These are phyloP conservation scores for Crithidia thermophila DNA, from an alignment of 208 protist species.

Conservation along the genomic window DNA sequence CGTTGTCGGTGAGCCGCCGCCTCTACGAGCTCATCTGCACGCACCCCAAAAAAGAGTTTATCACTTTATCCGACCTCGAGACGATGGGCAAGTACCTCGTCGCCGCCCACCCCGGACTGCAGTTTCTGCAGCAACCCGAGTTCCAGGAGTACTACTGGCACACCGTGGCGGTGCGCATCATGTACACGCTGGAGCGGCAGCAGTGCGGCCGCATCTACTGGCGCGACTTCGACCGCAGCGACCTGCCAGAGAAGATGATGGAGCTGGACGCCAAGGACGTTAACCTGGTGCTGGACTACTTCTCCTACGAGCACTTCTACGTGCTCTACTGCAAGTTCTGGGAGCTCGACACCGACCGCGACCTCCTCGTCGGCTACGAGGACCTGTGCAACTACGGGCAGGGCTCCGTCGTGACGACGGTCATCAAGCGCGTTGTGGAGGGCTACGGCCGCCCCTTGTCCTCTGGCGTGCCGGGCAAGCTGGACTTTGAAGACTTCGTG, in stretches of 20 bases:
- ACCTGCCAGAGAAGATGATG: constrained; percentile 84
- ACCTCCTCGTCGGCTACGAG: constrained; percentile 85
- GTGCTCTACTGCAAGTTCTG: constrained; percentile 99
- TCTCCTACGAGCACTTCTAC: constrained; percentile 99
- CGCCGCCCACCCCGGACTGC: constrained; percentile 88
- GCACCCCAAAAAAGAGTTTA: constrained; percentile 44
- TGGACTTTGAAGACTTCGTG: constrained; percentile 96
- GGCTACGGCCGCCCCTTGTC: constrained; percentile 68
- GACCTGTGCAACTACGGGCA: constrained; percentile 92
- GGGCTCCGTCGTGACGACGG: constrained; percentile 59
- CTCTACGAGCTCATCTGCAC: constrained; percentile 81
- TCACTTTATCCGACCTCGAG: constrained; percentile 78
- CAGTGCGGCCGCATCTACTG: constrained; percentile 78
- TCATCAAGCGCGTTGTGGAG: constrained; percentile 84
- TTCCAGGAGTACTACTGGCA: constrained; percentile 96
- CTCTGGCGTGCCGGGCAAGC: constrained; percentile 49
- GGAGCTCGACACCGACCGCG: constrained; percentile 97
- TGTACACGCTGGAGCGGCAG: constrained; percentile 92
- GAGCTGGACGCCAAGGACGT: constrained; percentile 87
- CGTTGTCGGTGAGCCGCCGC: constrained; percentile 61
- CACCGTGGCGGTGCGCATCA: constrained; percentile 95
- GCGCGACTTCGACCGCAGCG: constrained; percentile 84
- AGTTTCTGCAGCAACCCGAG: constrained; percentile 95
- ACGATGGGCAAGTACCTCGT: constrained; percentile 76
- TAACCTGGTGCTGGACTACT: constrained; percentile 92